These are phyloP conservation scores for Nematodospora valgi DNA, from an alignment of 805 yeast species.

Conservation along the genomic window DNA sequence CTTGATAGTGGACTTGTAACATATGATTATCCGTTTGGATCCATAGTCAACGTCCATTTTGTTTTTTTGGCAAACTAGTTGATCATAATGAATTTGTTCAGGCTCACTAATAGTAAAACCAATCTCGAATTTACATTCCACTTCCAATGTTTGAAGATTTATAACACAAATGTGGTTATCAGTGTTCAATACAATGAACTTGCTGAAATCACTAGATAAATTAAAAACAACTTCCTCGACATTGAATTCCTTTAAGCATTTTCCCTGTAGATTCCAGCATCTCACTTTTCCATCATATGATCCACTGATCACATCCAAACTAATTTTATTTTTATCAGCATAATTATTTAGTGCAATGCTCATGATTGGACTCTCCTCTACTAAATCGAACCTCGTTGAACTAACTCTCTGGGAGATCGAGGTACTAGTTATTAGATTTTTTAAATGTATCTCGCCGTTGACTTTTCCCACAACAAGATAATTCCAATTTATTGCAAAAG, in stretches of 20 bases:
- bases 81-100: slow-evolving; percentile 8
- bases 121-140: slow-evolving; percentile 12
- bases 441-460: slow-evolving; percentile 28
- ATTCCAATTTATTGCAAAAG: slow-evolving; percentile 26
- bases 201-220: slow-evolving; percentile 27
- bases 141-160: slow-evolving; percentile 12
- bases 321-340: slow-evolving; percentile 19
- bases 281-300: slow-evolving; percentile 20
- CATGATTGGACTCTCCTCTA: slow-evolving; percentile 12
- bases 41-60: slow-evolving; percentile 32
- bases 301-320: slow-evolving; percentile 25
- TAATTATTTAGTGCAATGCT: slow-evolving; percentile 17
- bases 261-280: slow-evolving; percentile 25
- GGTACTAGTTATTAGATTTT: slow-evolving; percentile 31
- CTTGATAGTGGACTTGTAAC: slow-evolving; percentile 16
- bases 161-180: slow-evolving; percentile 14
- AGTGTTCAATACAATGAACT: slow-evolving; percentile 19
- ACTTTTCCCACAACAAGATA: slow-evolving; percentile 26
- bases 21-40: slow-evolving; percentile 24
- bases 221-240: slow-evolving; percentile 13
- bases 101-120: slow-evolving; percentile 13
- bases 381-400: slow-evolving; percentile 14
- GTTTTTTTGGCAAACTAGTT: slow-evolving; percentile 5
- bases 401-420: slow-evolving; percentile 22
- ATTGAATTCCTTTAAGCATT: slow-evolving; percentile 8